Conservation (phyloP, 805 yeast species). For the Teunomyces pallodes region DNA sequence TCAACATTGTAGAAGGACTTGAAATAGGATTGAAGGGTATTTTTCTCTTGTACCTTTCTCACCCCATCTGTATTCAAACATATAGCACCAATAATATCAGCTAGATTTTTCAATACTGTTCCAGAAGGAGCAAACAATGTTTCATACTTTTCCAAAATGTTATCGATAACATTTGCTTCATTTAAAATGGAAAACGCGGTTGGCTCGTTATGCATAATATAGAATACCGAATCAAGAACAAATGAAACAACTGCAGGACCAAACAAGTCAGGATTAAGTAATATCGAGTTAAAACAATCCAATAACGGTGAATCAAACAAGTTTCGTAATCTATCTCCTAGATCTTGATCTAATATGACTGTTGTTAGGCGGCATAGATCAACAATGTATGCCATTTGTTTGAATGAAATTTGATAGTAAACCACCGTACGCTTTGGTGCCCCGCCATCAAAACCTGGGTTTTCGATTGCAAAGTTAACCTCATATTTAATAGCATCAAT, state of each 20-base stretch:
- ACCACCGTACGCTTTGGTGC: slow-evolving; percentile 49
- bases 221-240: slow-evolving; percentile 61
- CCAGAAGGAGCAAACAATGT: slow-evolving; percentile 55
- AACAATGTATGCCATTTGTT: slow-evolving; percentile 50
- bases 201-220: slow-evolving; percentile 85
- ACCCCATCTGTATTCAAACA: slow-evolving; percentile 76
- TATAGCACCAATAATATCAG: slow-evolving; percentile 79
- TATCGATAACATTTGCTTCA: slow-evolving; percentile 72
- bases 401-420: slow-evolving; percentile 51
- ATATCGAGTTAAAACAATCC: slow-evolving; percentile 53
- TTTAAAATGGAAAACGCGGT: slow-evolving; percentile 78
- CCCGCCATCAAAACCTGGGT: slow-evolving; percentile 58
- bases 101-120: slow-evolving; percentile 58
- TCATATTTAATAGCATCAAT: slow-evolving; percentile 63
- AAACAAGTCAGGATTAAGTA: slow-evolving; percentile 56
- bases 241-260: slow-evolving; percentile 64
- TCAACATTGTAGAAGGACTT: slow-evolving; percentile 46
- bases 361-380: slow-evolving; percentile 62
- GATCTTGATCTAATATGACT: slow-evolving; percentile 64
- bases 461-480: slow-evolving; percentile 57
- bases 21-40: slow-evolving; percentile 45
- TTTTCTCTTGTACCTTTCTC: slow-evolving; percentile 45
- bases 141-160: slow-evolving; percentile 57
- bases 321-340: slow-evolving; percentile 82
- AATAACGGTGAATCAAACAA: slow-evolving; percentile 83